phyloP scores from a whole-genome alignment of 768 basidiomycete genomes.

The Rhizopogon vesiculosus region DNA sequence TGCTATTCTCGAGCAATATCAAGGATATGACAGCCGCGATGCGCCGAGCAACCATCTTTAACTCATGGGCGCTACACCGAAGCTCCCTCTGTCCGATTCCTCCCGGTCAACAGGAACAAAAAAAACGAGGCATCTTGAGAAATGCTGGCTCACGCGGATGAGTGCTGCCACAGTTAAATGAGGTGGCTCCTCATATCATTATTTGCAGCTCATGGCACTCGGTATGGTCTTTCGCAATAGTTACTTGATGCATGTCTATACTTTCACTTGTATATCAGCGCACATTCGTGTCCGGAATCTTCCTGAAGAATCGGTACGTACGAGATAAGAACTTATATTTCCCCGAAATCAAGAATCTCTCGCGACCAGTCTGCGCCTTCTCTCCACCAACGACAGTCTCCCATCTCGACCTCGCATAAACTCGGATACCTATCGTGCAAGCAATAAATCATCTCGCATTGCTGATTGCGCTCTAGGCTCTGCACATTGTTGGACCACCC shows the following conservation, averaged over 20 bases:
- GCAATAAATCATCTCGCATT: too few species aligned
- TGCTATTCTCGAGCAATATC: not conserved
- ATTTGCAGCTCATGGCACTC: not conserved
- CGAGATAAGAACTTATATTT: not conserved
- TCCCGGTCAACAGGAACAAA: conserved; percentile 15
- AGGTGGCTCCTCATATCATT: too few species aligned
- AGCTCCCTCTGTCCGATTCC: not conserved
- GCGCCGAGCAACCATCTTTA: not conserved
- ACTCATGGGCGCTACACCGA: not conserved
- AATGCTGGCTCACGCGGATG: conserved; percentile 13
- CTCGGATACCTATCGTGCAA: not conserved
- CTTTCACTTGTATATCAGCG: too few species aligned
- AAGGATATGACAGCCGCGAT: not conserved
- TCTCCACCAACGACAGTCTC: not conserved
- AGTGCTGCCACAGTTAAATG: conserved; percentile 21
- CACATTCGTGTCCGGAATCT: too few species aligned
- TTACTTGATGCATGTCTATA: not conserved
- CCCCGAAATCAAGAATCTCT: not conserved
- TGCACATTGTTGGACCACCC: too few species aligned
- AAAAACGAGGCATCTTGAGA: not conserved
- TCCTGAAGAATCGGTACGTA: too few species aligned
- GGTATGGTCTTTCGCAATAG: not conserved
- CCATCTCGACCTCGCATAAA: not conserved
- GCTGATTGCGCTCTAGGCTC: too few species aligned
- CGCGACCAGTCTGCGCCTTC: not conserved